Evolutionary conservation across 306 rosid genomes (phyloP).

Genomic region (Oxytropis ochrocephala): DNA sequence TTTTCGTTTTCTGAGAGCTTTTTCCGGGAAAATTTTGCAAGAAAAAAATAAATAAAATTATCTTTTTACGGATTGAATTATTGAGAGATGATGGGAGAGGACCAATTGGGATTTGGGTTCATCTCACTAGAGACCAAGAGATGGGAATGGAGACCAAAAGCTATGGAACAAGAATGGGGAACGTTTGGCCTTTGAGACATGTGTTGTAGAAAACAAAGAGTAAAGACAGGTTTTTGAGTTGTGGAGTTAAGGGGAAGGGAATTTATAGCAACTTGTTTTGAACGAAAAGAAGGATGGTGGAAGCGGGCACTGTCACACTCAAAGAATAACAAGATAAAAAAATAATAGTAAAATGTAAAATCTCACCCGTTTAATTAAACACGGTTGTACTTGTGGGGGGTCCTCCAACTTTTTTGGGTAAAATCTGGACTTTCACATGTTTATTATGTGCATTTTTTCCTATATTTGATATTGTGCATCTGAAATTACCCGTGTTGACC

Average conservation of each 20-base stretch:
- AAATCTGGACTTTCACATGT: too few relatives aligned
- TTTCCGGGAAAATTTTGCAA: not conserved
- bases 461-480: too few relatives aligned
- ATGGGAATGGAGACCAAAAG: constrained; percentile 48
- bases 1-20: not conserved
- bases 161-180: constrained; percentile 42
- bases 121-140: constrained; percentile 47
- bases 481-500: too few relatives aligned
- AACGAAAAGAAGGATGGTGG: not conserved
- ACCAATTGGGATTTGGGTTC: constrained; percentile 37
- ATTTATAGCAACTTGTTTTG: constrained; percentile 1
- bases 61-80: not conserved
- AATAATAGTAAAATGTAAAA: not conserved
- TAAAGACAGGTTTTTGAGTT: not conserved
- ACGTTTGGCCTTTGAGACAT: constrained; percentile 48
- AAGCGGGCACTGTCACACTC: not conserved
- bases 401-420: too few relatives aligned
- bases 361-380: too few relatives aligned
- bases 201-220: not conserved
- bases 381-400: too few relatives aligned
- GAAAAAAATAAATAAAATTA: too few relatives aligned
- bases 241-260: not conserved
- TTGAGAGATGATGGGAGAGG: not conserved
- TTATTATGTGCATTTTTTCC: too few relatives aligned
- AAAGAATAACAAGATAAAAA: not conserved